Evolutionary conservation across 257 asterid genomes (phyloP).

Genomic region (Fraxinus americana): DNA sequence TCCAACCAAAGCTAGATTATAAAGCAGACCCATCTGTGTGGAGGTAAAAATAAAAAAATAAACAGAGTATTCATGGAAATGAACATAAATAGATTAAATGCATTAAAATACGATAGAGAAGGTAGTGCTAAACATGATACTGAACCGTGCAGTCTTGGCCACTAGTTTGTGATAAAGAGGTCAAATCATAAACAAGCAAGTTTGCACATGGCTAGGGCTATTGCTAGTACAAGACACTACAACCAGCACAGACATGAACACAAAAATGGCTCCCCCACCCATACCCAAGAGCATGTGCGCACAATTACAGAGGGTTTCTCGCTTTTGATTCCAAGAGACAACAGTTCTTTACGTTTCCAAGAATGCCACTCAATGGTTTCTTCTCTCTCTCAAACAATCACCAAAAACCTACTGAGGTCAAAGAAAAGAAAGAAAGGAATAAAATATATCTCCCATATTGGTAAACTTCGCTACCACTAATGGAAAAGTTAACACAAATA

Average conservation of each 20-base stretch:
- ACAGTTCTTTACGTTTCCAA: neutral
- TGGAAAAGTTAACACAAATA: neutral
- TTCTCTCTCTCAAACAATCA: conserved; percentile 6
- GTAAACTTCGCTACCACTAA: conserved; percentile 8
- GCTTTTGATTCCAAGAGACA: neutral
- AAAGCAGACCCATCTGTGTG: neutral
- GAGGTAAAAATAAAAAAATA: neutral
- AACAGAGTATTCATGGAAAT: conserved; percentile 5
- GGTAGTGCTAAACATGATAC: neutral
- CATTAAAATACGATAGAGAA: neutral
- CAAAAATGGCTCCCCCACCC: neutral
- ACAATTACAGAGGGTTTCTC: neutral
- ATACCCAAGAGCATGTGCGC: neutral
- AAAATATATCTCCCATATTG: conserved; percentile 6
- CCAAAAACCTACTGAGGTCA: conserved; percentile 5
- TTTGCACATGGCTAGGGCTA: too few relatives aligned
- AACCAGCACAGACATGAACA: neutral
- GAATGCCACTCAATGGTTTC: neutral
- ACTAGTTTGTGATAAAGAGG: neutral
- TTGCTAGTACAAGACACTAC: neutral
- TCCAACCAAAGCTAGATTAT: conserved; percentile 1
- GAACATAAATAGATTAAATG: neutral
- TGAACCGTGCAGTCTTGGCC: neutral
- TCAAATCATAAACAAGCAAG: neutral
- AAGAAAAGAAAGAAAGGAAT: neutral